Base-by-base conservation (phyloP, 78 protist species). In the Tieghemostelium lacteum region DNA sequence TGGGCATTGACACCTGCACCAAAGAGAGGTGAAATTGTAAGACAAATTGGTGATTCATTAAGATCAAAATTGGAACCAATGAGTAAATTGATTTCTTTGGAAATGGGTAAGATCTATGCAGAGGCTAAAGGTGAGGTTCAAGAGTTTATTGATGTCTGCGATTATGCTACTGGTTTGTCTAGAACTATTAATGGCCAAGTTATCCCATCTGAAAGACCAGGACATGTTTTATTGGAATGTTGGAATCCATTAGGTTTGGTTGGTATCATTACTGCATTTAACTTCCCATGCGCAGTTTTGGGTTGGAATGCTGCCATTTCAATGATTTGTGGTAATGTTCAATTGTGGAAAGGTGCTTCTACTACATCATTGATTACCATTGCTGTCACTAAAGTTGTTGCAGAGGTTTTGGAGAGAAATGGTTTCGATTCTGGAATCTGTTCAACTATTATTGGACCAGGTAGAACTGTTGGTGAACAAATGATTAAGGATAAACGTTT, bases 61-160 rank as follows among this genome's bases (percentile, higher is more conserved):
- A 85, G 97, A 66, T 60, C 76, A 24, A 71, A 94, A 61, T 12
- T 70, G 40, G 83, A 42, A 60, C 85, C 96, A 28, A 93, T 97
- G 40, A 95, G 96, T 57, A 28, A 65, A 45, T 83, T 97, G n/a
- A 93, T 97, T 34, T 78, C 98, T 50, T 86, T 97, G 20, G 98
- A 97, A 86, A 91, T 95, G 94, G 98, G 98, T 64, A 97, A 97
- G 88, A 97, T 97, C 71, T 63, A 54, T n/a, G 36, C 91, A 52
- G 98, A 97, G 60, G 98, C 97, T 36, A 69, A 36, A 37, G 98
- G 98, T 58, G 98, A 97, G 62, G 98, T 97, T 20, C 98, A 97
- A 74, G 98, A 97, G 85, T 91, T 64, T 20, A 55, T 97, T 55
- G 98, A 97, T 77, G 92, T 97, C 17, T 96, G 97, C 58, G 98